Evolutionary conservation across 1,284 basidiomycete genomes (phyloP).

Genomic region (Fomitiporia mediterranea): DNA sequence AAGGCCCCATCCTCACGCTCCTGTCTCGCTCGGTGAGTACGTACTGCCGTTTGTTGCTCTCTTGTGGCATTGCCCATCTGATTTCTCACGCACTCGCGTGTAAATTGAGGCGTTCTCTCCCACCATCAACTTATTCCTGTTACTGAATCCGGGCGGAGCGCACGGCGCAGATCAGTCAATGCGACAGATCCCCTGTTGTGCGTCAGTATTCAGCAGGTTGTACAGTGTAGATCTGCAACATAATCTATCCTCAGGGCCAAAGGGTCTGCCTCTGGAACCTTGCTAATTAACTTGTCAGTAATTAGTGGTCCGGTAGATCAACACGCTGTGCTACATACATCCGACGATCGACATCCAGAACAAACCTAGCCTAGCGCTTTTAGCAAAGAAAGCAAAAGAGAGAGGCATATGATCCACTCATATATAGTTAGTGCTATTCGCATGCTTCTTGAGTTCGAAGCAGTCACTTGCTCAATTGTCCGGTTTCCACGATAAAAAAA

Average conservation of each 20-base stretch:
- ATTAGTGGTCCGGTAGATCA: no score
- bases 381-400: no score
- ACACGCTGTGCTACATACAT: no score
- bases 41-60: background rate
- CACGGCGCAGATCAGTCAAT: background rate
- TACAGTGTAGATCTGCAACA: background rate
- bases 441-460: background rate
- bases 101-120: background rate
- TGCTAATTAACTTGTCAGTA: background rate
- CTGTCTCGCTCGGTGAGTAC: background rate
- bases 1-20: constrained; percentile 1
- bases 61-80: background rate
- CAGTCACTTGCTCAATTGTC: background rate
- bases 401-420: no score
- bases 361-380: no score
- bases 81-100: background rate
- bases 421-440: no score
- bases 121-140: constrained; percentile 1
- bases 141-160: background rate
- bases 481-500: background rate
- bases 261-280: no score
- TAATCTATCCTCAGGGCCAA: background rate
- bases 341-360: no score
- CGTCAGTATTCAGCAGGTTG: no score
- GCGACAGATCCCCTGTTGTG: no score